Evolutionary conservation across 768 basidiomycete species (phyloP).

Genomic region (Mycena pura): DNA sequence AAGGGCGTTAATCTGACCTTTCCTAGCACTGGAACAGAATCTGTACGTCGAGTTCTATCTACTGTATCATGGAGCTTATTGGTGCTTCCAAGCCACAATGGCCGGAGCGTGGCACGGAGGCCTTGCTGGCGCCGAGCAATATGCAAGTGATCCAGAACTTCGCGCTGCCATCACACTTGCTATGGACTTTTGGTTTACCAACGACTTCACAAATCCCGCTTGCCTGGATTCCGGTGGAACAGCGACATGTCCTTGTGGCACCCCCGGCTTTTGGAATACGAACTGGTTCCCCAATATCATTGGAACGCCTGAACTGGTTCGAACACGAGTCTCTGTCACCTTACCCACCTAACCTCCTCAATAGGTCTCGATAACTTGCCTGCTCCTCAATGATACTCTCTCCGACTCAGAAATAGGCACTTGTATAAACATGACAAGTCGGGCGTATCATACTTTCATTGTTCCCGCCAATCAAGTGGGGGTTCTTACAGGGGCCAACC

Average conservation of each 20-base stretch:
- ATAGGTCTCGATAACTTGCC: conserved; percentile 61
- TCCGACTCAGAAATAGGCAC: conserved; percentile 46
- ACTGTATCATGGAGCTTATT: background rate
- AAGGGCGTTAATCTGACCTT: background rate
- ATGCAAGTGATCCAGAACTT: conserved; percentile 47
- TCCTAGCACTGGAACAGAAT: conserved; percentile 59
- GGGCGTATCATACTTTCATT: conserved; percentile 57
- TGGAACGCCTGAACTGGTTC: conserved; percentile 63
- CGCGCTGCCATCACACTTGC: conserved; percentile 51
- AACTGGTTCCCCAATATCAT: conserved; percentile 76
- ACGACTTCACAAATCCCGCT: conserved; percentile 59
- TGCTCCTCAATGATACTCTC: conserved; percentile 58
- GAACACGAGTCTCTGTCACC: too few relatives aligned
- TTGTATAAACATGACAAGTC: conserved; percentile 57
- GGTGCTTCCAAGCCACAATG: conserved; percentile 50
- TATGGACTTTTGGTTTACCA: conserved; percentile 69
- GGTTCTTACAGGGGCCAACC: conserved; percentile 68
- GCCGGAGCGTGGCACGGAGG: conserved; percentile 66
- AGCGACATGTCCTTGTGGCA: conserved; percentile 59
- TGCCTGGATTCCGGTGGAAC: conserved; percentile 66
- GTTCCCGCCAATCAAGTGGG: conserved; percentile 51
- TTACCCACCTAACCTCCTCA: too few relatives aligned
- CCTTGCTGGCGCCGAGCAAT: conserved; percentile 46
- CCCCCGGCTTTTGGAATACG: conserved; percentile 55
- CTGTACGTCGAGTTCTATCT: conserved; percentile 39